Evolutionary conservation across 1,284 basidiomycete genomes (phyloP).

Genomic region (Irpex sp.): DNA sequence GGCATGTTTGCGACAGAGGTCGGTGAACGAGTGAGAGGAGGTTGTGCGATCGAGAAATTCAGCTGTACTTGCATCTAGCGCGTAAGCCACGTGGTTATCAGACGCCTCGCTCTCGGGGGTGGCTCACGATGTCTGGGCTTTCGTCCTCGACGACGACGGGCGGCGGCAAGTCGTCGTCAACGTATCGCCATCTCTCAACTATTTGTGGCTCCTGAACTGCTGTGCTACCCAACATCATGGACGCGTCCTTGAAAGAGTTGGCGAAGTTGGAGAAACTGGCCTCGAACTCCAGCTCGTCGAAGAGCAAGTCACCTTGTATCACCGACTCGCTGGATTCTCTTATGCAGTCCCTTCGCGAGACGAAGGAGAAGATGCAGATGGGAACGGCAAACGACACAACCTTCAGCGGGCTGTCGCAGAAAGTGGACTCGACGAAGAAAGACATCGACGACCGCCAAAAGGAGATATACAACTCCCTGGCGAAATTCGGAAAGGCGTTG

Average conservation of each 20-base stretch:
- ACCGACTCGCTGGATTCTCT: slow-evolving; percentile 67
- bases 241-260: slow-evolving; percentile 69
- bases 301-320: slow-evolving; percentile 55
- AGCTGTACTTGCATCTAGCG: neutral
- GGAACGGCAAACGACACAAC: slow-evolving; percentile 54
- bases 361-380: slow-evolving; percentile 50
- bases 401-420: slow-evolving; percentile 51
- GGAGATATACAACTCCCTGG: slow-evolving; percentile 76
- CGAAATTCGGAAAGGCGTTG: slow-evolving; percentile 76
- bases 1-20: slow-evolving; percentile 39
- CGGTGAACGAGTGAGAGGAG: neutral
- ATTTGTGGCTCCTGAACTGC: neutral
- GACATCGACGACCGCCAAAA: slow-evolving; percentile 87
- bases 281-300: slow-evolving; percentile 34
- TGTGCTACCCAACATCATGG: slow-evolving; percentile 41
- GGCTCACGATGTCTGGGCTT: neutral
- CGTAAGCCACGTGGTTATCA: neutral
- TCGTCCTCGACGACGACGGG: neutral
- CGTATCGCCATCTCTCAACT: neutral
- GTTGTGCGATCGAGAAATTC: slow-evolving; percentile 1
- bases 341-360: slow-evolving; percentile 55
- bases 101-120: neutral
- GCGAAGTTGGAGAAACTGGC: slow-evolving; percentile 66
- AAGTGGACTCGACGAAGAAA: slow-evolving; percentile 71
- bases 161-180: neutral